A percentile compares a stretch with the other conserved stretches of the same genome.
These are phyloP conservation scores for Quercus mongolica DNA, from an alignment of 306 rosid species.

Conservation along the genomic window DNA sequence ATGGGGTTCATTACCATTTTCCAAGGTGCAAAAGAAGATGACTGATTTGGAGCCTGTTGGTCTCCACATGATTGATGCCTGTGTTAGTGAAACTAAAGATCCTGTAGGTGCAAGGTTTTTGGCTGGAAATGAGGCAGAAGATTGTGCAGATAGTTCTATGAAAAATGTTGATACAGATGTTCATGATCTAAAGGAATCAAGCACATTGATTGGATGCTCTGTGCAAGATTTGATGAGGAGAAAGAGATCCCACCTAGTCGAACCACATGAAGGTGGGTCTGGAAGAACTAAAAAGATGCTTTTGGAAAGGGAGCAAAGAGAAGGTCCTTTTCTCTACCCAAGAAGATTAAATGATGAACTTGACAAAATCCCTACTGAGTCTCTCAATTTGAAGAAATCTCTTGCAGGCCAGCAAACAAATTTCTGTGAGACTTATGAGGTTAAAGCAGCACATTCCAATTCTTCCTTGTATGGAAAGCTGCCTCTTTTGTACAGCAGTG, in stretches of 20 bases:
- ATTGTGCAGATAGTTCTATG: no score
- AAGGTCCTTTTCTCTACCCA: constrained; percentile 24
- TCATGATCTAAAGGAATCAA: constrained; percentile 10
- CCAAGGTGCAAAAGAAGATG: no score
- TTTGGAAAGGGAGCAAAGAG: constrained; percentile 34
- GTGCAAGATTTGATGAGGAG: constrained; percentile 89
- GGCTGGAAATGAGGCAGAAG: no score
- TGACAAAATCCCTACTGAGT: background rate
- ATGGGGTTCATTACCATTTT: no score
- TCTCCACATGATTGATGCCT: no score
- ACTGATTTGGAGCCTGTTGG: no score
- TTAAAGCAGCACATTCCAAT: constrained; percentile 23
- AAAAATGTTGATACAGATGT: background rate
- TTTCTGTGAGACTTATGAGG: constrained; percentile 23
- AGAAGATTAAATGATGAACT: constrained; percentile 21
- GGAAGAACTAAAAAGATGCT: constrained; percentile 30
- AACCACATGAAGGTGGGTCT: constrained; percentile 40
- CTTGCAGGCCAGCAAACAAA: constrained; percentile 26
- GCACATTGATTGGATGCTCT: constrained; percentile 45
- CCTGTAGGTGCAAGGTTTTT: no score
- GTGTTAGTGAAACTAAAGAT: no score
- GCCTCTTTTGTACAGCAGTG: constrained; percentile 30
- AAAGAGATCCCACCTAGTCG: constrained; percentile 53
- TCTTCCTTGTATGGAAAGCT: constrained; percentile 31
- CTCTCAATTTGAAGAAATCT: constrained; percentile 1